Evolutionary conservation across 306 rosid genomes (phyloP), one percentile per base, ranked within the genome.

Genomic region (Glycine soja): DNA sequence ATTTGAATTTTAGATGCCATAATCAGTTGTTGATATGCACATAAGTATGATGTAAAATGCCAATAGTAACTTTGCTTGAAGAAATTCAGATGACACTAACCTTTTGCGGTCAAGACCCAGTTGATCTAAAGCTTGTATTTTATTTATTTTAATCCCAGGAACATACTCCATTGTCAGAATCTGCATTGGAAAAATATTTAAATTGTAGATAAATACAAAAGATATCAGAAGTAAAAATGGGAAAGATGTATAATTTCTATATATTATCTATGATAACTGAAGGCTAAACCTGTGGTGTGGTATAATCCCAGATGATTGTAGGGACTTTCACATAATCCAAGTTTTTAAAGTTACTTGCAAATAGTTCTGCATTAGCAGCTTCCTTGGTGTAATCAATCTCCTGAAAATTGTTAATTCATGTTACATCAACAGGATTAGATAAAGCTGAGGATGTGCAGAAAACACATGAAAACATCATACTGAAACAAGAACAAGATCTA

Each of bases 351-450:
- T 95, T 95, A 79, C 80, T 95, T 5, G 97, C 92, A 88, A 95
- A 95, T 64, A 79, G 85, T 81, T 93, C 99, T 45, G 99, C 93
- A 83, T 95, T 95, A 42, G 91, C 93, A 56, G 97, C 99, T 89
- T 95, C 99, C 93, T 90, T 93, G 85, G 97, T 95, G 90, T 95
- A 95, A 88, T 95, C 99, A 83, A 95, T 95, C 90, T 95, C 99
- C 99, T 95, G 98, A 88, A 87, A 83, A 75, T 53, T 62, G 50
- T 81, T 62, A 63, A 78, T 58, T 54, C 64, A 9, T 42, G 79
- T 81, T 42, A 75, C 81, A 74, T 74, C 54, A 78, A 70, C 65
- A 58, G 72, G 38, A 47, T 15, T 64, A 76, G 40, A 38, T 36
- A 56, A 74, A 72, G 68, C 43, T 78, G 70, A 77, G 77, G 64